Evolutionary conservation across 2,329 filamentous ascomycete species (phyloP).

Genomic region (Ilyonectria sp.): DNA sequence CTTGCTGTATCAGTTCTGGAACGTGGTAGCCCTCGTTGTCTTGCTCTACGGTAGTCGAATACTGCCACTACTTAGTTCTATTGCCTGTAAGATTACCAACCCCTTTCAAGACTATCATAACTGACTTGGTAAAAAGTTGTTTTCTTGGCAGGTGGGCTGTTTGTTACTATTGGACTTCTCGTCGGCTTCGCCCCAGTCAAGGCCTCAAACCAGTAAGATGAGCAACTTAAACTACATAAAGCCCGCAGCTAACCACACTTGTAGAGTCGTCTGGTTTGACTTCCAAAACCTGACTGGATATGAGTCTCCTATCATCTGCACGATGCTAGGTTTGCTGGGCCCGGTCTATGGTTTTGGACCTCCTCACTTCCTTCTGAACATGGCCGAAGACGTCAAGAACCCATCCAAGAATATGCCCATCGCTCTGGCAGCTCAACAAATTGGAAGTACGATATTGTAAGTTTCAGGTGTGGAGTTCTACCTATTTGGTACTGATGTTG

Average conservation of each 20-base stretch:
- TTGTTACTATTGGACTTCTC: neutral
- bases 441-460: neutral
- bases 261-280: neutral
- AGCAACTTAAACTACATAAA: neutral
- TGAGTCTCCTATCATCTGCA: neutral
- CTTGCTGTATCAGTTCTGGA: neutral
- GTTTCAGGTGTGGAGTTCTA: neutral
- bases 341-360: neutral
- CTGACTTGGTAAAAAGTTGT: neutral
- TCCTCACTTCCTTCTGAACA: neutral
- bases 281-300: neutral
- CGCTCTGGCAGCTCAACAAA: neutral
- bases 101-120: neutral
- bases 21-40: neutral
- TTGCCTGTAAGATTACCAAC: neutral
- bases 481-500: neutral
- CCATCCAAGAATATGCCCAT: neutral
- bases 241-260: neutral
- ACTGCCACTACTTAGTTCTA: neutral
- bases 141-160: neutral
- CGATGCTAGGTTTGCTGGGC: neutral
- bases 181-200: neutral
- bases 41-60: neutral
- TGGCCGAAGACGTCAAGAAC: neutral
- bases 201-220: neutral